Percentiles rank a stretch among this genome's conserved stretches.
Conservation (phyloP, 2,329 filamentous ascomycete genomes). For the Colletotrichum cordylinicola region DNA sequence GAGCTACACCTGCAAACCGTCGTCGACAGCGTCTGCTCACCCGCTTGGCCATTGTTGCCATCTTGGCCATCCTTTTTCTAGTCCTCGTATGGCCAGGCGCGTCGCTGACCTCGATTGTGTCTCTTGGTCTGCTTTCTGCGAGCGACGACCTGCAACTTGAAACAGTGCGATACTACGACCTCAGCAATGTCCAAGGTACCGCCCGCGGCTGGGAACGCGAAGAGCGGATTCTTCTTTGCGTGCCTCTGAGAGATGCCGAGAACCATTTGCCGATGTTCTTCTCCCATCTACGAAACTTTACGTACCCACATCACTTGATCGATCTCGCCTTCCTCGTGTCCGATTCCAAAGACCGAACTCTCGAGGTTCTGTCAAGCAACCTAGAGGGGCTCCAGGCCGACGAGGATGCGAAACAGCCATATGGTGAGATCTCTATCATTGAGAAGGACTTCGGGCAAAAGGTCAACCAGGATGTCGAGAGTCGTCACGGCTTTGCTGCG, state of each 20-base stretch:
- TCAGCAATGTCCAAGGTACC: conserved; percentile 89
- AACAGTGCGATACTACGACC: conserved; percentile 96
- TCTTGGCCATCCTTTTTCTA: conserved; percentile 68
- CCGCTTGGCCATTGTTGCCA: conserved; percentile 63
- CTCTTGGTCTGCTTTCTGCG: conserved; percentile 73
- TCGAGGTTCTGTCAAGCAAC: conserved; percentile 75
- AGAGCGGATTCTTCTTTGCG: conserved; percentile 93
- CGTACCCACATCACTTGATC: conserved; percentile 95
- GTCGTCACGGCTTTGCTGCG: conserved; percentile 94
- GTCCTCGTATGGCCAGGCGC: conserved; percentile 78
- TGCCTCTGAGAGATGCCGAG: conserved; percentile 90
- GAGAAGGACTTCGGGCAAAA: conserved; percentile 99
- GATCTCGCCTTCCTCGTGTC: conserved; percentile 97
- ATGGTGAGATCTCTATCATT: conserved; percentile 96
- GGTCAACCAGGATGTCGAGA: conserved; percentile 97
- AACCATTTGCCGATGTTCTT: conserved; percentile 98
- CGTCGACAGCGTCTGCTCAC: conserved; percentile 76
- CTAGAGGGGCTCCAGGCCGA: conserved; percentile 82
- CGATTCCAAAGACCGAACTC: conserved; percentile 92
- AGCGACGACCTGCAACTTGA: conserved; percentile 81
- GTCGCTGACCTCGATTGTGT: conserved; percentile 65
- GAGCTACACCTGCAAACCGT: conserved; percentile 73
- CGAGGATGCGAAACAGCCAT: conserved; percentile 79
- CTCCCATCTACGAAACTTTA: conserved; percentile 94
- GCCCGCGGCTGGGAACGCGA: conserved; percentile 95